Base-by-base conservation (phyloP, 768 basidiomycete species). In the Kwoniella shandongensis region DNA sequence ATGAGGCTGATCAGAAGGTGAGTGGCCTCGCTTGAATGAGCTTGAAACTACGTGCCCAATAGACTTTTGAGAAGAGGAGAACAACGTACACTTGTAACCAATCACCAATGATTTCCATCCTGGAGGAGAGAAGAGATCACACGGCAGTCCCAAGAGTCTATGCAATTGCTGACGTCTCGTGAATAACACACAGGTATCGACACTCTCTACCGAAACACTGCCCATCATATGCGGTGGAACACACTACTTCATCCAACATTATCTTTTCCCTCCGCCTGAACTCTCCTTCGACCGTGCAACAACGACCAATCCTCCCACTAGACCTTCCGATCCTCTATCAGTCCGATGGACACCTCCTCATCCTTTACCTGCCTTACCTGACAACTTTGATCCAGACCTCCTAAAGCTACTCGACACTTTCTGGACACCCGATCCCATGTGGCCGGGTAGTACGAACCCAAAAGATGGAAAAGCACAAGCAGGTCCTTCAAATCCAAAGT, bases 161-260 rank as follows among this genome's bases (percentile, higher is more conserved):
- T 10, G 25, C 15, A 17, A n/a, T 2, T 22, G n/a, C 27, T 18
- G 49, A 4, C 32, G 13, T 32, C 32, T 6, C 32, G 32, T 32
- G 6, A 13, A 32, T n/a, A n/a, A n/a, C n/a, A 13, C n/a, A 26
- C 40, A 81, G 72, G 46, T 73, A 4, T 44, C 46, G 2, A 39
- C 54, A 15, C 22, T 70, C 39, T 35, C 51, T 10, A 22, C 29
- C 57, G 75, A 81, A 2, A 78, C 86, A 56, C 75, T 97, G 5
- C 94, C 96, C 0, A 88, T 99, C 54, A 80, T 94, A 6, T 92
- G 94, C 44, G 96, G 96, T 2, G 96, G 96, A 4, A 98, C 96
- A 1, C 85, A 90, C 3, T 99, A 99, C 73, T 99, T 93, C 87
- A 88, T 94, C 23, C 94, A 99, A 68, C 90, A 99, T 73, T 84